Evolutionary conservation across 2,329 filamentous ascomycete species (phyloP).

Genomic region (Diaporthe velutina): DNA sequence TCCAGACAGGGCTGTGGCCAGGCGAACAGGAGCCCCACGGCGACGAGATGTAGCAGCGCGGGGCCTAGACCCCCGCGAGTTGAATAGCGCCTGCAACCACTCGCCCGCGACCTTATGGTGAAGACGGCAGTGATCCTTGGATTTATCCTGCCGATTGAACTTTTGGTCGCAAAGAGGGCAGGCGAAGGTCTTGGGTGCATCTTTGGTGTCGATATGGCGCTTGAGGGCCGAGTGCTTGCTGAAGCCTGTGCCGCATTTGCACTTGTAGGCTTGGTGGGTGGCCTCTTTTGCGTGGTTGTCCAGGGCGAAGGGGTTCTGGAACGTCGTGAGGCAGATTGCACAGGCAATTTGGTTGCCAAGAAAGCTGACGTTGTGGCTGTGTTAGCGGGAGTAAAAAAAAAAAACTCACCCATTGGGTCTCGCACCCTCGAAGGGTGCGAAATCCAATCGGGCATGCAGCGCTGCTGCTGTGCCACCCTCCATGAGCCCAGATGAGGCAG

Average conservation of each 20-base stretch:
- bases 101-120: not conserved
- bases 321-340: not conserved
- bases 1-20: not conserved
- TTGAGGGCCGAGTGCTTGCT: not conserved
- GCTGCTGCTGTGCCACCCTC: not conserved
- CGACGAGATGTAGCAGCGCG: not conserved
- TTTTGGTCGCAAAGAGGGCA: not conserved
- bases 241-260: not conserved
- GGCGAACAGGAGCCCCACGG: not conserved
- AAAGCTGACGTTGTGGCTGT: too few species aligned
- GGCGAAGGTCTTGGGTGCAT: not conserved
- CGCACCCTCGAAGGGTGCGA: not conserved
- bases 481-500: rapidly evolving
- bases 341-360: too few species aligned
- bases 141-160: not conserved
- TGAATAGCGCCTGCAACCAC: rapidly evolving
- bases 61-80: not conserved
- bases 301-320: not conserved
- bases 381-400: conserved; percentile 14
- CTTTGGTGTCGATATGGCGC: not conserved
- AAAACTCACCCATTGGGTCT: not conserved
- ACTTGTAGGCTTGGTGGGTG: not conserved
- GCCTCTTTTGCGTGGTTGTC: not conserved
- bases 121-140: not conserved
- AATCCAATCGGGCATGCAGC: not conserved